Conservation (phyloP, 2,329 filamentous ascomycete species). For the Penicillium sumatraense region DNA sequence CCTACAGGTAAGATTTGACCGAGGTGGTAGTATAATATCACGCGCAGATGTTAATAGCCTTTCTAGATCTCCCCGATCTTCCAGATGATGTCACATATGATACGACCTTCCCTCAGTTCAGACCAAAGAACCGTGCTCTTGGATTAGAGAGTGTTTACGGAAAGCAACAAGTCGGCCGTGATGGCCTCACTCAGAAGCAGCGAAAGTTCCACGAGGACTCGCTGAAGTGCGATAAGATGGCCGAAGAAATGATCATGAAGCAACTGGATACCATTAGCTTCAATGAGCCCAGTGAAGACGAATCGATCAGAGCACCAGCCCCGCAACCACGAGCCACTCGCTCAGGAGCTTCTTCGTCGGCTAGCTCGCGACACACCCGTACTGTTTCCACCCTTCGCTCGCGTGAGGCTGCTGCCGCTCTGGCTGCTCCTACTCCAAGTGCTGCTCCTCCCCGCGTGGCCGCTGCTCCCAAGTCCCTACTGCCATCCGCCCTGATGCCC, state of each 20-base stretch:
- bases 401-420: constrained; percentile 46
- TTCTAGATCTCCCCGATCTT: constrained; percentile 52
- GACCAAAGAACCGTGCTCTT: constrained; percentile 57
- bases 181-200: constrained; percentile 68
- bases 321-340: constrained; percentile 30
- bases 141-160: constrained; percentile 57
- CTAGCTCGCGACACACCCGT: constrained; percentile 27
- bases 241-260: constrained; percentile 70
- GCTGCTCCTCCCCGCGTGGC: constrained; percentile 36
- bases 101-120: constrained; percentile 57
- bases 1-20: constrained; percentile 54
- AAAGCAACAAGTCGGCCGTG: constrained; percentile 50
- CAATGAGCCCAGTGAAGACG: constrained; percentile 61
- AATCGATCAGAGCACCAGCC: constrained; percentile 34
- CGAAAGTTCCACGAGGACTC: constrained; percentile 70
- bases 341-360: constrained; percentile 30
- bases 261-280: constrained; percentile 68
- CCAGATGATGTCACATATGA: constrained; percentile 53
- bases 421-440: constrained; percentile 38
- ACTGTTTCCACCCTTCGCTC: constrained; percentile 46
- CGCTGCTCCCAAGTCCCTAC: constrained; percentile 41
- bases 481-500: constrained; percentile 37
- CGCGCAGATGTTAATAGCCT: constrained; percentile 45
- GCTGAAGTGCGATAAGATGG: constrained; percentile 65
- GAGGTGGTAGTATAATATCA: constrained; percentile 1